phyloP scores from a whole-genome alignment of 106 monocot genomes.

The Dioscorea alata region DNA sequence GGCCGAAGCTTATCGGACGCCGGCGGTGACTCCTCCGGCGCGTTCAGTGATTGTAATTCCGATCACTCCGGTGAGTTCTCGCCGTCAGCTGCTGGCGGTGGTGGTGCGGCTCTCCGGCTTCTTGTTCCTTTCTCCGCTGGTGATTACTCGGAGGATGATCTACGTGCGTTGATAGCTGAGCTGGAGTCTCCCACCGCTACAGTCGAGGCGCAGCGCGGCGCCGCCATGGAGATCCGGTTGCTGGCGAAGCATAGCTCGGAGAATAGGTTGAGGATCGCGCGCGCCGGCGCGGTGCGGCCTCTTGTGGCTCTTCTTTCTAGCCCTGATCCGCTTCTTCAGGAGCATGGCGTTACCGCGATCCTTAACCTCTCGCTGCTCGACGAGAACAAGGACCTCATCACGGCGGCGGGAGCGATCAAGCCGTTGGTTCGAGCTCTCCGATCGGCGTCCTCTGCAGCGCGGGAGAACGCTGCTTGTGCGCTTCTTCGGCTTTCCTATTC shows the following conservation, averaged over 20 bases:
- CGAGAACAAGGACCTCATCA: conserved; percentile 68
- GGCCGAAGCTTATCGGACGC: conserved; percentile 30
- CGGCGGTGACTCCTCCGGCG: conserved; percentile 40
- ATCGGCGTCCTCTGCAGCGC: conserved; percentile 40
- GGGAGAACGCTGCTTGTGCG: conserved; percentile 82
- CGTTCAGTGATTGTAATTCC: conserved; percentile 79
- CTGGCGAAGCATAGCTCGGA: conserved; percentile 44
- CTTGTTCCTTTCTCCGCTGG: conserved; percentile 32
- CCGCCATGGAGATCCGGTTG: conserved; percentile 54
- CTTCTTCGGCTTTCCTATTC: conserved; percentile 60
- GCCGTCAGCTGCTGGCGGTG: neutral
- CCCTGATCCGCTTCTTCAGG: conserved; percentile 50
- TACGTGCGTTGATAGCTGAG: conserved; percentile 29
- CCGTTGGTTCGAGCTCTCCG: conserved; percentile 49
- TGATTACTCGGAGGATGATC: conserved; percentile 24
- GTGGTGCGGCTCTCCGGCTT: conserved; percentile 26
- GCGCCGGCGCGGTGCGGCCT: conserved; percentile 55
- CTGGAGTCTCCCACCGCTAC: conserved; percentile 36
- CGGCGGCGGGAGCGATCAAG: conserved; percentile 55
- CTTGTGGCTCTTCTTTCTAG: conserved; percentile 59
- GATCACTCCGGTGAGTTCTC: conserved; percentile 69
- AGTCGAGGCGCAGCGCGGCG: conserved; percentile 26
- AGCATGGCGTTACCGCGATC: conserved; percentile 57
- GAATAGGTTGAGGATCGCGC: conserved; percentile 47
- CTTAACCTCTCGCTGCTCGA: conserved; percentile 64